Percentiles rank a stretch among this genome's conserved stretches.
phyloP scores from a whole-genome alignment of 1,284 basidiomycete genomes.

The Ganoderma sinense region DNA sequence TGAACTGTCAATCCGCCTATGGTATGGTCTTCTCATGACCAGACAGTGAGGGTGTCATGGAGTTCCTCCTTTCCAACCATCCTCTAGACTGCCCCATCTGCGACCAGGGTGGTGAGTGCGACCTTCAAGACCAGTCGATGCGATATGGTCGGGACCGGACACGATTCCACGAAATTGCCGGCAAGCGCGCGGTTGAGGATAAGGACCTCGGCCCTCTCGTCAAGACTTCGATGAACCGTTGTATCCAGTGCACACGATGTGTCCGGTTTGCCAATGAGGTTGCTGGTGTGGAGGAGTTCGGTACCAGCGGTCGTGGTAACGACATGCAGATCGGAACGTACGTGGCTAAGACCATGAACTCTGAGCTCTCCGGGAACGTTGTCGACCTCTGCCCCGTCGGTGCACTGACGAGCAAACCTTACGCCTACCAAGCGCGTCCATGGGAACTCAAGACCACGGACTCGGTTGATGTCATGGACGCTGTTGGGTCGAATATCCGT shows the following conservation, averaged over 20 bases:
- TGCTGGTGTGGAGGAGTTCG: slow-evolving; percentile 97
- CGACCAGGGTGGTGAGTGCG: slow-evolving; percentile 98
- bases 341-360: slow-evolving; percentile 97
- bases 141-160: slow-evolving; percentile 97
- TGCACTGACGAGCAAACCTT: slow-evolving; percentile 97
- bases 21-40: slow-evolving; percentile 21
- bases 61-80: slow-evolving; percentile 97
- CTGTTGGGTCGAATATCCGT: slow-evolving; percentile 97
- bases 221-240: slow-evolving; percentile 99
- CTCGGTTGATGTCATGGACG: slow-evolving; percentile 97
- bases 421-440: slow-evolving; percentile 95
- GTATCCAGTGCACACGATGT: slow-evolving; percentile 99
- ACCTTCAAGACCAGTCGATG: slow-evolving; percentile 99
- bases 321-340: slow-evolving; percentile 99
- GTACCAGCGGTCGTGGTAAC: slow-evolving; percentile 97
- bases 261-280: slow-evolving; percentile 99
- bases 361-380: slow-evolving; percentile 97
- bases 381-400: slow-evolving; percentile 98
- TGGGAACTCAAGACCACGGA: slow-evolving; percentile 99
- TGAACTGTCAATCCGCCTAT: neutral
- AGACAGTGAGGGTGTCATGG: slow-evolving; percentile 95
- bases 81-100: slow-evolving; percentile 99
- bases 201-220: slow-evolving; percentile 98
- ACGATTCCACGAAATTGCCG: slow-evolving; percentile 97
- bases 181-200: slow-evolving; percentile 98